Conservation (phyloP, 208 protist genomes). For the Entamoeba nuttalli region DNA sequence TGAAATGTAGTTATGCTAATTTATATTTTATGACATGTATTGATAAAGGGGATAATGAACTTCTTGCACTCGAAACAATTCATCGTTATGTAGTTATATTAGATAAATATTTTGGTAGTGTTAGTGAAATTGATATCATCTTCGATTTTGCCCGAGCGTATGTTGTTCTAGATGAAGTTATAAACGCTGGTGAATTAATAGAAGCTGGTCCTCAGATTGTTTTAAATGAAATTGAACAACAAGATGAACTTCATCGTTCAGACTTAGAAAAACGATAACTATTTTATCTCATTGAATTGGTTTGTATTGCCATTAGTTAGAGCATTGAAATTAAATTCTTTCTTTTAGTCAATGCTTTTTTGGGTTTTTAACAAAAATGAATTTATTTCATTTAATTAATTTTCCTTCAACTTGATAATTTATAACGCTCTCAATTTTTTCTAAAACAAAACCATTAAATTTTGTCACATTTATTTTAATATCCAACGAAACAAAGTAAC, state of each 20-base stretch:
- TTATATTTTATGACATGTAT: conserved; percentile 28
- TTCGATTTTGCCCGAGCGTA: conserved; percentile 17
- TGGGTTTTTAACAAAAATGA: too few species aligned
- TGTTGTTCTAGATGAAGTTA: neutral
- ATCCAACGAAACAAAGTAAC: too few species aligned
- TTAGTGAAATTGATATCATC: conserved; percentile 34
- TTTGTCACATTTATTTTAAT: too few species aligned
- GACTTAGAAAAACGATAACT: neutral
- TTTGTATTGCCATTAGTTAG: too few species aligned
- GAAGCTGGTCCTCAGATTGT: neutral
- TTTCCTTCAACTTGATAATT: too few species aligned
- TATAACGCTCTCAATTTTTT: too few species aligned
- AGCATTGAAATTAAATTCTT: too few species aligned
- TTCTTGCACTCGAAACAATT: conserved; percentile 26
- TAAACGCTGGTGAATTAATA: neutral
- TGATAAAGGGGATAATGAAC: conserved; percentile 29
- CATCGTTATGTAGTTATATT: conserved; percentile 26
- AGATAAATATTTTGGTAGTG: conserved; percentile 30
- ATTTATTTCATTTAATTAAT: too few species aligned
- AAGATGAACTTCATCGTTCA: neutral
- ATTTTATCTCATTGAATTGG: neutral
- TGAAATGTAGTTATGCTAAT: conserved; percentile 18
- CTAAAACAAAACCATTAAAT: too few species aligned
- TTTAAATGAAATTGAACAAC: neutral
- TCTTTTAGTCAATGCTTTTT: too few species aligned